Evolutionary conservation across 768 basidiomycete genomes (phyloP).

Genomic region (Serendipita sp.): DNA sequence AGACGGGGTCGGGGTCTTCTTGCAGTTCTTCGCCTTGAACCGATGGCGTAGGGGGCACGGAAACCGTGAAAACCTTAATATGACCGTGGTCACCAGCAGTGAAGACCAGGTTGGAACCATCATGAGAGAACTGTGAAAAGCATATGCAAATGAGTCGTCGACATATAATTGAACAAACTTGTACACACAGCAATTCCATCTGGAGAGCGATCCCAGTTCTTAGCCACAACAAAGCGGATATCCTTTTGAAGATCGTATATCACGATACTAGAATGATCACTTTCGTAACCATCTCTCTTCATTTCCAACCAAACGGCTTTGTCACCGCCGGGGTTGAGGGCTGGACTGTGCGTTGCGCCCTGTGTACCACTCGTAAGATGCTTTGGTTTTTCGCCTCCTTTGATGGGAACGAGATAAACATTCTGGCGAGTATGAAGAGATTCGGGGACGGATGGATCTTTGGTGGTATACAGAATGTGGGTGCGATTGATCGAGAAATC

Average conservation of each 20-base stretch:
- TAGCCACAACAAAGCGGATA: slow-evolving; percentile 58
- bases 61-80: slow-evolving; percentile 55
- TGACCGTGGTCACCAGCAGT: slow-evolving; percentile 65
- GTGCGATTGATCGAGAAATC: slow-evolving; percentile 60
- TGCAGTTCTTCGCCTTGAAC: slow-evolving; percentile 28
- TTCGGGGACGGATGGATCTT: slow-evolving; percentile 58
- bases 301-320: slow-evolving; percentile 82
- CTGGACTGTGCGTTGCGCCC: slow-evolving; percentile 64
- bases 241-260: slow-evolving; percentile 56
- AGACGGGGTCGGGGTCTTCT: slow-evolving; percentile 25
- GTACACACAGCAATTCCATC: slow-evolving; percentile 37
- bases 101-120: slow-evolving; percentile 51
- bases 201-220: slow-evolving; percentile 75
- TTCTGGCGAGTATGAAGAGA: slow-evolving; percentile 86
- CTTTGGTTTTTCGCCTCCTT: slow-evolving; percentile 30
- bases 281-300: slow-evolving; percentile 75
- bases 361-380: slow-evolving; percentile 73
- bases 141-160: background rate
- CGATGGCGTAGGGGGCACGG: slow-evolving; percentile 31
- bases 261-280: slow-evolving; percentile 69
- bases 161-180: background rate
- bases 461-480: slow-evolving; percentile 69
- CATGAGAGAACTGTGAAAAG: slow-evolving; percentile 47
- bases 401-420: slow-evolving; percentile 54
- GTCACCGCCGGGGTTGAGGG: slow-evolving; percentile 46